A percentile compares a stretch with the other conserved stretches of the same genome.
Conservation (phyloP, 345 rosid genomes). For the Gossypium mustelinum region DNA sequence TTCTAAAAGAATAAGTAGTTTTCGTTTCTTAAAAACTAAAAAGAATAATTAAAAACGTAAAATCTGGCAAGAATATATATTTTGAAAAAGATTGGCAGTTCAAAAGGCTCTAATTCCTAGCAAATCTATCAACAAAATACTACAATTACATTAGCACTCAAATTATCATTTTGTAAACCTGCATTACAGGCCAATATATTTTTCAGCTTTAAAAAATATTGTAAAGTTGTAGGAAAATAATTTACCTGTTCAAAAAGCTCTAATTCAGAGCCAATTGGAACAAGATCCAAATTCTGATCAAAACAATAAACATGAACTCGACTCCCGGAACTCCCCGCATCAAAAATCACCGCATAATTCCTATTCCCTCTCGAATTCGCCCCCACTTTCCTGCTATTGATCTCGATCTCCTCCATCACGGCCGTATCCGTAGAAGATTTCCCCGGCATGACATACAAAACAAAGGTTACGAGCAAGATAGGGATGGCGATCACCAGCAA, state of each 20-base stretch:
- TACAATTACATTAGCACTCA: neutral
- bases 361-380: constrained; percentile 33
- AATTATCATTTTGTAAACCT: neutral
- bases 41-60: neutral
- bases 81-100: neutral
- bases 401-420: constrained; percentile 37
- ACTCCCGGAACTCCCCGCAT: constrained; percentile 97
- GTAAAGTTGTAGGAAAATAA: neutral
- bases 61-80: neutral
- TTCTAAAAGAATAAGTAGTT: neutral
- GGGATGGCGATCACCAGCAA: constrained; percentile 66
- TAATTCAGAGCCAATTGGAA: constrained; percentile 77
- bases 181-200: neutral
- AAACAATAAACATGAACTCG: constrained; percentile 94
- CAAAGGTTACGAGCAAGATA: constrained; percentile 49
- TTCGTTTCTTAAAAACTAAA: neutral
- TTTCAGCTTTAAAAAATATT: neutral
- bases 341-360: constrained; percentile 76
- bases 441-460: constrained; percentile 58
- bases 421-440: constrained; percentile 36
- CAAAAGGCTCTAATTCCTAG: neutral
- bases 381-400: constrained; percentile 44
- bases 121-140: neutral
- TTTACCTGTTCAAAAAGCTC: constrained; percentile 78
- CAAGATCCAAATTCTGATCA: constrained; percentile 82